These are phyloP conservation scores for Candida ortonii DNA, from an alignment of 805 yeast genomes.

Conservation along the genomic window DNA sequence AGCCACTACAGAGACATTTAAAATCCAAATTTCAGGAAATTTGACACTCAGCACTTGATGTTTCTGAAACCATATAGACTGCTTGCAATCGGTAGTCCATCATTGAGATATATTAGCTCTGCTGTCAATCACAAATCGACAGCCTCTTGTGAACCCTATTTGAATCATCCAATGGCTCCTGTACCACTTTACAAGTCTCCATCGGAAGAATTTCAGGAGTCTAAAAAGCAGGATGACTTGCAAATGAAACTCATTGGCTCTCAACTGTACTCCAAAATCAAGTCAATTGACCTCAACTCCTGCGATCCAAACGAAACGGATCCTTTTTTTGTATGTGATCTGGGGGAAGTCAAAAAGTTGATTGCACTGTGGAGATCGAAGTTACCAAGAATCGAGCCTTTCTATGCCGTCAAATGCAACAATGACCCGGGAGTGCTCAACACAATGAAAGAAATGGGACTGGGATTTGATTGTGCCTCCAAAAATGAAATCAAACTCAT, in stretches of 20 bases:
- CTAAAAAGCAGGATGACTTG: slow-evolving; percentile 1
- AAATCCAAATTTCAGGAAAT: no score
- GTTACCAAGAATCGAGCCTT: slow-evolving; percentile 79
- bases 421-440: slow-evolving; percentile 60
- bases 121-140: slow-evolving; percentile 12
- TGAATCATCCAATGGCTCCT: slow-evolving; percentile 14
- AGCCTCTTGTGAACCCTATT: slow-evolving; percentile 1
- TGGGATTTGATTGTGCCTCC: slow-evolving; percentile 92
- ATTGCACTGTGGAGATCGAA: slow-evolving; percentile 57
- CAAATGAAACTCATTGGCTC: slow-evolving; percentile 13
- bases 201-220: slow-evolving; percentile 6
- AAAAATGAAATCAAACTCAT: slow-evolving; percentile 73
- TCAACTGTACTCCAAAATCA: slow-evolving; percentile 12
- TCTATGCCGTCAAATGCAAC: slow-evolving; percentile 94
- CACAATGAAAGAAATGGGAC: slow-evolving; percentile 58
- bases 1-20: no score
- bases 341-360: slow-evolving; percentile 66
- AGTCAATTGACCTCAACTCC: slow-evolving; percentile 11
- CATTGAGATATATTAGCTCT: slow-evolving; percentile 12
- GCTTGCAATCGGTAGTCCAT: slow-evolving; percentile 1
- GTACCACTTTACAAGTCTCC: slow-evolving; percentile 11
- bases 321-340: slow-evolving; percentile 84
- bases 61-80: slow-evolving; percentile 2
- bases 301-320: slow-evolving; percentile 69
- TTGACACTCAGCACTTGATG: slow-evolving; percentile 1